phyloP scores from a whole-genome alignment of 148 eudicot genomes.

The Rhododendron griersonianum region DNA sequence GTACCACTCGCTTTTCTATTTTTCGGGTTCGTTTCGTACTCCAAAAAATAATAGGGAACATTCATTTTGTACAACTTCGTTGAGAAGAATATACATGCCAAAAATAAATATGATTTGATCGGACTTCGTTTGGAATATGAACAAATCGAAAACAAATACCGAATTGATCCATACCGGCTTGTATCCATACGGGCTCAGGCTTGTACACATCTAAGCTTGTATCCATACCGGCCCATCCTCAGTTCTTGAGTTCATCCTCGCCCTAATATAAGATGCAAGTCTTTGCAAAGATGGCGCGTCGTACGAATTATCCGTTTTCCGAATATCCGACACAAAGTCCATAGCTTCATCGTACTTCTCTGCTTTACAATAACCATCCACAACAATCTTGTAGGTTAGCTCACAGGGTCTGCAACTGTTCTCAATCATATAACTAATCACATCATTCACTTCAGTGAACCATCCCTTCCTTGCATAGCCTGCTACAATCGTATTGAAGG shows the following conservation, averaged over 20 bases:
- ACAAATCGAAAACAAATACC: no score
- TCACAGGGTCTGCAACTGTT: constrained; percentile 68
- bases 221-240: not conserved
- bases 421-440: constrained; percentile 72
- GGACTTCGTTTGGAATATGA: no score
- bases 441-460: constrained; percentile 67
- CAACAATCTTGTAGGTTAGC: constrained; percentile 66
- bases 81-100: no score
- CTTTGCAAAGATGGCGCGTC: constrained; percentile 46
- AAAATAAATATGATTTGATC: no score
- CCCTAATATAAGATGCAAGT: constrained; percentile 45
- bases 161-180: no score
- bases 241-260: constrained; percentile 33
- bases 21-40: no score
- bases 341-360: constrained; percentile 59
- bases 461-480: constrained; percentile 66
- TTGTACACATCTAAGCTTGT: not conserved
- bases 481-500: constrained; percentile 78
- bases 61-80: no score
- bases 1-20: no score
- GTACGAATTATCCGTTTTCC: constrained; percentile 43
- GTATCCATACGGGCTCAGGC: not conserved
- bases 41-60: no score
- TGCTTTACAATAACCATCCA: constrained; percentile 79
- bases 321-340: constrained; percentile 58